Conservation (phyloP, 73 alveolate genomes). For the Breviolum minutum region DNA sequence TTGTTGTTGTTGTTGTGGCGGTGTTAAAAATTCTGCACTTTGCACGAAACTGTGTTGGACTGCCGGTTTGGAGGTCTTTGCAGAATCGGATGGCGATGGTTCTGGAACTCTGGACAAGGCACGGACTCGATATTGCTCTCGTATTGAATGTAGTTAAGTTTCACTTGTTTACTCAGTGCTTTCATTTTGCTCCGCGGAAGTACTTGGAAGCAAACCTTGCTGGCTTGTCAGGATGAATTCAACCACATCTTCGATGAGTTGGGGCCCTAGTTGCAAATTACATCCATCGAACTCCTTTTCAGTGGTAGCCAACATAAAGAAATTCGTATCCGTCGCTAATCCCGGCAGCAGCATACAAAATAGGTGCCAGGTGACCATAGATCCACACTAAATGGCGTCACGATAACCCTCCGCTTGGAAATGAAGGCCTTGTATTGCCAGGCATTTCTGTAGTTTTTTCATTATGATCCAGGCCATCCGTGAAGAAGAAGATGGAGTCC, state of each 20-base stretch:
- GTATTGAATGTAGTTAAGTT: background rate
- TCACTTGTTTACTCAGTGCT: background rate
- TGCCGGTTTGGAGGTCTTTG: background rate
- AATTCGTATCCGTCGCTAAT: too few relatives aligned
- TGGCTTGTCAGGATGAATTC: conserved; percentile 55
- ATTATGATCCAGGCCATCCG: conserved; percentile 43
- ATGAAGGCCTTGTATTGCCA: background rate
- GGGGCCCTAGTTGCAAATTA: background rate
- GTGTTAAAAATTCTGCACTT: too few relatives aligned
- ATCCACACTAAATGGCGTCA: too few relatives aligned
- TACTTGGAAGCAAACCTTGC: background rate
- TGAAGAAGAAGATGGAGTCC: conserved; percentile 63
- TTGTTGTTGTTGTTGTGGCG: too few relatives aligned
- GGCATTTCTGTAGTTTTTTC: background rate
- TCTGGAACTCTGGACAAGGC: conserved; percentile 81
- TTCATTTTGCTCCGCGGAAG: background rate
- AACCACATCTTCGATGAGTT: conserved; percentile 41
- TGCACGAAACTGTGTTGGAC: background rate
- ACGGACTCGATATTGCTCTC: background rate
- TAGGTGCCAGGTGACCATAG: too few relatives aligned
- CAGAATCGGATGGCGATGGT: conserved; percentile 42
- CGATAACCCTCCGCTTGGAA: background rate
- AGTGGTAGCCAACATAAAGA: too few relatives aligned
- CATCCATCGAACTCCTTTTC: too few relatives aligned
- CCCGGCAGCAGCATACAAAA: too few relatives aligned